These are phyloP conservation scores for Elaeagnus macrophylla DNA, from an alignment of 306 rosid genomes.

Conservation along the genomic window DNA sequence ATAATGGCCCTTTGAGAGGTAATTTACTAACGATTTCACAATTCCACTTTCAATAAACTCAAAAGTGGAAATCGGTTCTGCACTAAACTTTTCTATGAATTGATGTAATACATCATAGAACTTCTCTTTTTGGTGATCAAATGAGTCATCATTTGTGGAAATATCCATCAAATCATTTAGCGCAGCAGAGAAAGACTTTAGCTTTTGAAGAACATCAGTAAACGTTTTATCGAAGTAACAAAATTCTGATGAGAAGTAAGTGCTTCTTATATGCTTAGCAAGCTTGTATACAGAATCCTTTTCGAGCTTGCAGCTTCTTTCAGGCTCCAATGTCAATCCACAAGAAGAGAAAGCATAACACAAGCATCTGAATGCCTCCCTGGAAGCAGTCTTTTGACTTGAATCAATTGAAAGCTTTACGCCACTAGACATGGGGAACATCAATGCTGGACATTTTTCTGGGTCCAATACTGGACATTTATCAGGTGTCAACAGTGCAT, in stretches of 20 bases:
- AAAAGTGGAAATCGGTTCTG: conserved; percentile 91
- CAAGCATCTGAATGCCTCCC: conserved; percentile 55
- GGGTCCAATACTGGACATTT: conserved; percentile 45
- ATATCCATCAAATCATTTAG: conserved; percentile 42
- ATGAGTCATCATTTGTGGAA: conserved; percentile 25
- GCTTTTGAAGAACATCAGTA: conserved; percentile 80
- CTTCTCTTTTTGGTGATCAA: conserved; percentile 48
- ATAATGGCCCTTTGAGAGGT: conserved; percentile 56
- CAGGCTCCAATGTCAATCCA: conserved; percentile 35
- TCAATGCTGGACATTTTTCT: conserved; percentile 48
- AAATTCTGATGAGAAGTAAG: conserved; percentile 57
- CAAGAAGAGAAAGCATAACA: conserved; percentile 70
- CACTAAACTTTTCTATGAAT: conserved; percentile 59
- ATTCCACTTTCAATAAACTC: conserved; percentile 94
- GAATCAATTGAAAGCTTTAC: conserved; percentile 37
- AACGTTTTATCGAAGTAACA: conserved; percentile 53
- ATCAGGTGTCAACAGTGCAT: conserved; percentile 61
- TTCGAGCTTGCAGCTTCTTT: conserved; percentile 69
- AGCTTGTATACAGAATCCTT: conserved; percentile 66
- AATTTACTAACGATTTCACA: conserved; percentile 61
- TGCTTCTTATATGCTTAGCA: conserved; percentile 54
- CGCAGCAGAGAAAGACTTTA: conserved; percentile 41
- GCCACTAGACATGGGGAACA: conserved; percentile 48
- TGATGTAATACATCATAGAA: conserved; percentile 40
- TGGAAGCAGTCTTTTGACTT: conserved; percentile 47